Conservation (phyloP, 73 alveolate genomes). For the Paramecium pentaurelia region DNA sequence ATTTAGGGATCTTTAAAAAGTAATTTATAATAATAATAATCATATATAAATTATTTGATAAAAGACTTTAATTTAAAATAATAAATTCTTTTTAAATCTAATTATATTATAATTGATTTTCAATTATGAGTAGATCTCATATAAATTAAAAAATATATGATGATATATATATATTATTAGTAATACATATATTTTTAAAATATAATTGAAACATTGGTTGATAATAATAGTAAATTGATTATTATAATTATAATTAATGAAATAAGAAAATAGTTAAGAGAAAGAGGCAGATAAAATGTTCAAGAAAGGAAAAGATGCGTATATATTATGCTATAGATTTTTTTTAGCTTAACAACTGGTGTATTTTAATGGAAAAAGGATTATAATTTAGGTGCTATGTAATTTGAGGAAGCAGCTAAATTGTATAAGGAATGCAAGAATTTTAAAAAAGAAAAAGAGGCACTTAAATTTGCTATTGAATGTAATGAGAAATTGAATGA, state of each 20-base stretch:
- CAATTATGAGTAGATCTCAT: not conserved
- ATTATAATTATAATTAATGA: not conserved
- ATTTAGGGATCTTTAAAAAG: too few relatives aligned
- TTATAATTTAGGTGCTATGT: conserved; percentile 34
- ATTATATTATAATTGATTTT: not conserved
- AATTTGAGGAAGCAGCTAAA: conserved; percentile 37
- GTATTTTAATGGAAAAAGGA: conserved; percentile 44
- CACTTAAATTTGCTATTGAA: not conserved
- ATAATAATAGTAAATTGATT: not conserved
- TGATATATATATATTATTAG: too few relatives aligned
- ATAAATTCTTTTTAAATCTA: not conserved
- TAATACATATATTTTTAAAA: too few relatives aligned
- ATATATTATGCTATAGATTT: not conserved
- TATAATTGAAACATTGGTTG: too few relatives aligned
- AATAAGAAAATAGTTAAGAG: not conserved
- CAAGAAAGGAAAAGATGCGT: conserved; percentile 47
- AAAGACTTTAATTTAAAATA: too few relatives aligned
- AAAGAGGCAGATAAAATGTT: conserved; percentile 7
- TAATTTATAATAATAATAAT: too few relatives aligned
- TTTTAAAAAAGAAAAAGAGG: not conserved
- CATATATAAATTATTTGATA: too few relatives aligned
- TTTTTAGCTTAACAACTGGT: not conserved
- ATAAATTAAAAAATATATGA: too few relatives aligned
- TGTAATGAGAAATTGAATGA: conserved; percentile 27
- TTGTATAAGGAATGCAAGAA: not conserved